Evolutionary conservation across 495 filamentous ascomycete genomes (phyloP).

Genomic region (Neurospora pannonica): DNA sequence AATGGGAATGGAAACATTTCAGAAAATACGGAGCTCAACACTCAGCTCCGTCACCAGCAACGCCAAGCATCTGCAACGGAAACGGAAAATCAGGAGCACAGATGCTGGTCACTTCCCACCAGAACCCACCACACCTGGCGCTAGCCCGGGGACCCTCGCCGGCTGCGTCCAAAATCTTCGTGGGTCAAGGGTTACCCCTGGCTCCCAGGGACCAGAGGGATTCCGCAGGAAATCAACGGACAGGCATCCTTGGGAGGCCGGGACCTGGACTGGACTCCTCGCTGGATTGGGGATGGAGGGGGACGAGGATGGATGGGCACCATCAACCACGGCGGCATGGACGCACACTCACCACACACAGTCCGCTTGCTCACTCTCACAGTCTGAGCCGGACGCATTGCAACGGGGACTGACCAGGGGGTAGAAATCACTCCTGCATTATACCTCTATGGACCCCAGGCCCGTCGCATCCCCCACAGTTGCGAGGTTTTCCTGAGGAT

Average conservation of each 20-base stretch:
- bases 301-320: not conserved
- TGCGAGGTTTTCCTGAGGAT: slow-evolving; percentile 8
- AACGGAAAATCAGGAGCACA: not conserved
- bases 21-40: not conserved
- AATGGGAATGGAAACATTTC: not conserved
- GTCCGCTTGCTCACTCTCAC: not conserved
- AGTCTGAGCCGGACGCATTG: slow-evolving; percentile 7
- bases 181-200: not conserved
- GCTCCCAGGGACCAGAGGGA: not conserved
- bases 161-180: not conserved
- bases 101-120: not conserved
- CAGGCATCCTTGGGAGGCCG: not conserved
- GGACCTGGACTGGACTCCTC: not conserved
- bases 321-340: not conserved
- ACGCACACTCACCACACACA: not conserved
- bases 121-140: not conserved
- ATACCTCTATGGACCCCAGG: slow-evolving; percentile 7
- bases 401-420: slow-evolving; percentile 5
- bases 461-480: slow-evolving; percentile 15
- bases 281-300: not conserved
- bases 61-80: not conserved
- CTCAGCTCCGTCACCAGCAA: not conserved
- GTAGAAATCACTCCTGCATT: slow-evolving; percentile 14
- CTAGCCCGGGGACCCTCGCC: not conserved
- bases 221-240: not conserved